A percentile compares a stretch with the other conserved stretches of the same genome.
Evolutionary conservation across 371 early-diverging fungal genomes (phyloP).

Genomic region (Synchytrium microbalum): DNA sequence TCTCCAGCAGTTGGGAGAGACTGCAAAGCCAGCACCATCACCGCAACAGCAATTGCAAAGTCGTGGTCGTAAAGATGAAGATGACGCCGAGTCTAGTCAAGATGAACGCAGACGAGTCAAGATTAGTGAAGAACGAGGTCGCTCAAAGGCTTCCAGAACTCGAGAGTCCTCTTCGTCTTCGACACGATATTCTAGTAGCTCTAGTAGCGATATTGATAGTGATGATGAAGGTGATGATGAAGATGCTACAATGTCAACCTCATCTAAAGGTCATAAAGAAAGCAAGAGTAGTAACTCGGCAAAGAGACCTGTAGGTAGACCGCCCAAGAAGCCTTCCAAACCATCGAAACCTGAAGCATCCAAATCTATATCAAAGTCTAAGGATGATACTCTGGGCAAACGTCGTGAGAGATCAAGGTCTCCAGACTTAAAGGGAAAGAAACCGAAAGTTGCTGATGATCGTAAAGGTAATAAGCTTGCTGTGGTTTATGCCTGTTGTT

Average conservation of each 20-base stretch:
- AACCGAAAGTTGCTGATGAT: too few relatives aligned
- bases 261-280: too few relatives aligned
- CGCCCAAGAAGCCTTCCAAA: neutral
- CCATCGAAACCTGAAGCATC: neutral
- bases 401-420: conserved; percentile 3
- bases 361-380: neutral
- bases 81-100: conserved; percentile 4
- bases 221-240: too few relatives aligned
- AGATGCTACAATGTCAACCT: too few relatives aligned
- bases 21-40: conserved; percentile 7
- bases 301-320: neutral
- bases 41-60: conserved; percentile 6
- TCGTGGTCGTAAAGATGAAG: conserved; percentile 9
- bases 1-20: conserved; percentile 19
- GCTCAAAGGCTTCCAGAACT: too few relatives aligned
- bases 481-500: too few relatives aligned
- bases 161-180: too few relatives aligned
- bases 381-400: too few relatives aligned
- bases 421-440: conserved; percentile 4
- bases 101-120: conserved; percentile 1
- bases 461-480: too few relatives aligned
- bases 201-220: too few relatives aligned
- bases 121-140: neutral
- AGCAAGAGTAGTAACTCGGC: neutral
- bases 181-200: too few relatives aligned